These are phyloP conservation scores for Porodaedalea pini DNA, from an alignment of 1,284 basidiomycete species.

Conservation along the genomic window DNA sequence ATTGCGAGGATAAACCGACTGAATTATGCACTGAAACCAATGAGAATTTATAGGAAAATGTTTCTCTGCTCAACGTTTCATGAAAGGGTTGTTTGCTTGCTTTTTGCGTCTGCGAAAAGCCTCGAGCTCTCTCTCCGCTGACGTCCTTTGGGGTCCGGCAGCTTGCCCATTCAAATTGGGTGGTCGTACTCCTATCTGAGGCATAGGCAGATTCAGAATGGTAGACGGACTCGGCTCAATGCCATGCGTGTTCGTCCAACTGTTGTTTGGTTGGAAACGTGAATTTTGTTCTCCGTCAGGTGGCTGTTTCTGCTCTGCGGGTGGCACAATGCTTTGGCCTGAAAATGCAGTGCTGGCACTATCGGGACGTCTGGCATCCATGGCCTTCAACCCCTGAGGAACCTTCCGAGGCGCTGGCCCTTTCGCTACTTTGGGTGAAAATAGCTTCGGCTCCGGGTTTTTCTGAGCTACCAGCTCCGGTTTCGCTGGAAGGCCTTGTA, in stretches of 20 bases:
- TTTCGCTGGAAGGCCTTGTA: background rate
- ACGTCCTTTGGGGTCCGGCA: background rate
- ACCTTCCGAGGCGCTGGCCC: background rate
- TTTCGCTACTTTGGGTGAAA: background rate
- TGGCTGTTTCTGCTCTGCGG: background rate
- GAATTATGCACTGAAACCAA: background rate
- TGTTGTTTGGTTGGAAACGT: background rate
- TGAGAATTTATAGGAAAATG: background rate
- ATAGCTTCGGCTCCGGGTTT: background rate
- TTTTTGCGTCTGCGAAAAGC: slow-evolving; percentile 16
- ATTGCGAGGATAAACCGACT: background rate
- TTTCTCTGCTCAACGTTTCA: slow-evolving; percentile 3
- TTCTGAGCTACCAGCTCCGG: background rate
- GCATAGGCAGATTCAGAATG: background rate
- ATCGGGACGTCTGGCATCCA: background rate
- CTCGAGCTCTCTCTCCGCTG: slow-evolving; percentile 11
- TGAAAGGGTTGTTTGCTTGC: slow-evolving; percentile 17
- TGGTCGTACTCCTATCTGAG: background rate
- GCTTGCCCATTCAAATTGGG: background rate
- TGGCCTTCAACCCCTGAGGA: slow-evolving; percentile 1
- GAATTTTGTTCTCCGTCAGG: background rate
- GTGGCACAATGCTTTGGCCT: background rate
- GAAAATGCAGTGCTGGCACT: background rate
- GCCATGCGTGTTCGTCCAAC: background rate
- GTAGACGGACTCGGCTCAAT: background rate